Conservation (phyloP, 306 rosid genomes). For the Pueraria montana region DNA sequence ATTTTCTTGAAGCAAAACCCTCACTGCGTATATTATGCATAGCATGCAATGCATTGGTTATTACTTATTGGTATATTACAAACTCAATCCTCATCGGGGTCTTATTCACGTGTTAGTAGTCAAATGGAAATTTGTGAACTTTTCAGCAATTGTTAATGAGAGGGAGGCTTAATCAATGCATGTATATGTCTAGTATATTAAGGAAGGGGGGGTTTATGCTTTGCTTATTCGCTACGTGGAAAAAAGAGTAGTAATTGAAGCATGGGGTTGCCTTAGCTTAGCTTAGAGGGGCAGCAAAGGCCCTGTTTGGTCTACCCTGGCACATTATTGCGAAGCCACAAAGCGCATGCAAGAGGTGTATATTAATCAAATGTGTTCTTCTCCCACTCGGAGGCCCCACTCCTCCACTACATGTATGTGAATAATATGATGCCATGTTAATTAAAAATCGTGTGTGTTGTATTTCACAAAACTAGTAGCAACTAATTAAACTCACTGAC, state of each 20-base stretch:
- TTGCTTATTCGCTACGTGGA: conserved; percentile 52
- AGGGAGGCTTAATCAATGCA: too few species aligned
- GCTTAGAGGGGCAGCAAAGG: conserved; percentile 77
- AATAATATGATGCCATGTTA: not conserved
- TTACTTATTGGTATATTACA: not conserved
- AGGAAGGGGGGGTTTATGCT: conserved; percentile 30
- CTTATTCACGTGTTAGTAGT: conserved; percentile 32
- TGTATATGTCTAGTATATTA: not conserved
- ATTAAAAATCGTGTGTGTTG: conserved; percentile 18
- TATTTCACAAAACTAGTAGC: not conserved
- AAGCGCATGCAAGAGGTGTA: conserved; percentile 61
- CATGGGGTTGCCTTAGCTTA: conserved; percentile 69
- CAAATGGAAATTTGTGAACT: not conserved
- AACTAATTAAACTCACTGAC: too few species aligned
- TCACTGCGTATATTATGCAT: not conserved
- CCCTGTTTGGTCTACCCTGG: not conserved
- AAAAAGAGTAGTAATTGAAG: conserved; percentile 48
- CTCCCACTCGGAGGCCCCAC: not conserved
- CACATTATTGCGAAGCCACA: conserved; percentile 54
- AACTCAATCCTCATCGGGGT: conserved; percentile 11
- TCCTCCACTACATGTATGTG: not conserved
- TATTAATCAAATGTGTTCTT: conserved; percentile 41
- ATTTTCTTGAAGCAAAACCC: conserved; percentile 10
- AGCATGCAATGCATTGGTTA: conserved; percentile 10
- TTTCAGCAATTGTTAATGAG: not conserved